Evolutionary conservation across 805 yeast species (phyloP).

Genomic region (Debaryomyces castellii): DNA sequence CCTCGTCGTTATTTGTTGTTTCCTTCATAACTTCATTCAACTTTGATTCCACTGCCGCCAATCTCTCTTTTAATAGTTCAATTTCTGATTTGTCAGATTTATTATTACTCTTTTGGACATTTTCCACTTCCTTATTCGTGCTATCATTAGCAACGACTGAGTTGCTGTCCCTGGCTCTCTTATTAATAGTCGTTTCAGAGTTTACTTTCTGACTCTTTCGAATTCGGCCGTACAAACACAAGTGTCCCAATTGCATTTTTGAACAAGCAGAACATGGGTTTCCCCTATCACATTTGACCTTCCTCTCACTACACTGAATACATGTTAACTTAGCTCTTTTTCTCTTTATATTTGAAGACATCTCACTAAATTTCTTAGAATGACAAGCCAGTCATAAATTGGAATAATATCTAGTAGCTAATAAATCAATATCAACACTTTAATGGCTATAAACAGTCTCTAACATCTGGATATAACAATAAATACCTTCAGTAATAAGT

Average conservation of each 20-base stretch:
- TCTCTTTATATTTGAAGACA: background rate
- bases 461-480: too few species aligned
- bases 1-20: background rate
- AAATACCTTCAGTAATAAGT: too few species aligned
- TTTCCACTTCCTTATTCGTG: too few species aligned
- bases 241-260: slow-evolving; percentile 31
- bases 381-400: background rate
- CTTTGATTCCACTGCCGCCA: background rate
- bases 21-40: background rate
- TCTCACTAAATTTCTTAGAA: background rate
- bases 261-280: slow-evolving; percentile 49
- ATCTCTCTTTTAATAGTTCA: background rate
- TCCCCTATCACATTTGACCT: slow-evolving; percentile 56
- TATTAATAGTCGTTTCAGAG: too few species aligned
- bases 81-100: background rate
- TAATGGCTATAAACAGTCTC: too few species aligned
- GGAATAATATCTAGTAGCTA: too few species aligned
- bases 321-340: slow-evolving; percentile 38
- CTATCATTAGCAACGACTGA: too few species aligned
- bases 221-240: slow-evolving; percentile 10
- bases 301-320: slow-evolving; percentile 52
- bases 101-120: background rate
- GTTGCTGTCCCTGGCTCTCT: too few species aligned
- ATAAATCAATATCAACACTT: too few species aligned
- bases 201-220: too few species aligned